A percentile compares a stretch with the other conserved stretches of the same genome.
Evolutionary conservation across 192 early-diverging fungal genomes (phyloP).

Genomic region (Backusella psychrophila): DNA sequence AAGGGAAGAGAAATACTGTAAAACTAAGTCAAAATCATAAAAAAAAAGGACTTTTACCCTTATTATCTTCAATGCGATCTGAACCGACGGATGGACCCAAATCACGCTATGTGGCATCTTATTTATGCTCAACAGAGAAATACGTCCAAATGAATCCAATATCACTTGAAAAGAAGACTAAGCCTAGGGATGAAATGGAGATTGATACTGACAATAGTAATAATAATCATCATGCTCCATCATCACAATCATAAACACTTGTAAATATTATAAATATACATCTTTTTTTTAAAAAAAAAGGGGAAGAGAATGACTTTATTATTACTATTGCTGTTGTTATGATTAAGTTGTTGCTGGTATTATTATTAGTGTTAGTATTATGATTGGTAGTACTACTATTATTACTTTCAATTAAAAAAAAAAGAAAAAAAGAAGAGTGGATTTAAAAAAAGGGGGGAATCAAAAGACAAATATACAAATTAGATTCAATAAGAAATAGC

Average conservation of each 20-base stretch:
- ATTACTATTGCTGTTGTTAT: background rate
- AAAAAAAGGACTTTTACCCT: slow-evolving; percentile 1
- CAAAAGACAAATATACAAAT: background rate
- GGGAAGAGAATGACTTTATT: background rate
- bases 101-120: background rate
- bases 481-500: background rate
- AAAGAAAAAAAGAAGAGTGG: background rate
- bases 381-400: background rate
- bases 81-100: background rate
- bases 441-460: background rate
- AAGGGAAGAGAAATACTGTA: background rate
- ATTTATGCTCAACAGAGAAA: background rate
- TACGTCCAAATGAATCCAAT: background rate
- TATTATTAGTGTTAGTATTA: slow-evolving; percentile 4
- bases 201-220: no score
- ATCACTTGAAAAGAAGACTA: background rate
- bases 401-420: background rate
- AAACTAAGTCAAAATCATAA: background rate
- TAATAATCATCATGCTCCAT: background rate
- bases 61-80: slow-evolving; percentile 4
- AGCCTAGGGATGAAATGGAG: background rate
- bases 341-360: background rate
- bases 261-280: background rate
- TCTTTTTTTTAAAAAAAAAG: background rate
- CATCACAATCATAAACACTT: background rate